Evolutionary conservation across 2,329 filamentous ascomycete genomes (phyloP).

Genomic region (Leptographium lundbergii): DNA sequence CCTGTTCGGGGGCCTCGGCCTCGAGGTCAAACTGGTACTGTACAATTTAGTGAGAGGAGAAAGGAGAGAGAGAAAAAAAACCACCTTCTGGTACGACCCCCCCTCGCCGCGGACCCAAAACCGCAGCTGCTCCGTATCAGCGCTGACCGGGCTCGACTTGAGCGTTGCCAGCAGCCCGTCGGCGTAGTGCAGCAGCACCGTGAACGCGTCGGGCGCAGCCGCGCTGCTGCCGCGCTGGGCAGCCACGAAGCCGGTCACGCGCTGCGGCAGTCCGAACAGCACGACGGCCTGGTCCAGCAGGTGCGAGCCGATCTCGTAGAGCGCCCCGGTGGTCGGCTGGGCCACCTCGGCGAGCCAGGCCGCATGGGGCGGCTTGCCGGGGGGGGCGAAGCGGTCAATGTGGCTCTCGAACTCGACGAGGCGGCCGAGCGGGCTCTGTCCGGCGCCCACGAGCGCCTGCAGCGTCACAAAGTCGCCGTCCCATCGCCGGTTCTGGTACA

Average conservation of each 20-base stretch:
- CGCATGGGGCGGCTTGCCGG: constrained; percentile 52
- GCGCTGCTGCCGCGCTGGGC: constrained; percentile 22
- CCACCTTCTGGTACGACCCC: constrained; percentile 33
- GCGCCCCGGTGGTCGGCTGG: constrained; percentile 42
- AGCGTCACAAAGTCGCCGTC: constrained; percentile 67
- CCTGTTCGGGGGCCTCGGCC: constrained; percentile 50
- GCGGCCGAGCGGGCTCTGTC: constrained; percentile 45
- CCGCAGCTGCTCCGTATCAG: constrained; percentile 42
- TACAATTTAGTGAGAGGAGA: too few relatives aligned
- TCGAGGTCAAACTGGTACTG: constrained; percentile 61
- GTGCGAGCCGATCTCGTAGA: constrained; percentile 65
- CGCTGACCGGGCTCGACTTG: constrained; percentile 38
- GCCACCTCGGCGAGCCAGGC: constrained; percentile 39
- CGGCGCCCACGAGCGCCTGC: constrained; percentile 45
- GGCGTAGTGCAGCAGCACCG: constrained; percentile 1
- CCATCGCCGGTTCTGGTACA: constrained; percentile 70
- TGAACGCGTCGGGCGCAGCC: background rate
- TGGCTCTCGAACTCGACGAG: constrained; percentile 68
- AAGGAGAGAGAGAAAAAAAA: too few relatives aligned
- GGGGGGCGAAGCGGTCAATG: constrained; percentile 61
- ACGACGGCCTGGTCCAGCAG: constrained; percentile 60
- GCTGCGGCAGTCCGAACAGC: constrained; percentile 36
- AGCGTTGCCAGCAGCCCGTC: constrained; percentile 42
- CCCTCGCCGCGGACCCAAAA: constrained; percentile 68
- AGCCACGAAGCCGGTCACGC: constrained; percentile 55